These are phyloP conservation scores for Wickerhamomyces subpelliculosus DNA, from an alignment of 805 yeast genomes.

Conservation along the genomic window DNA sequence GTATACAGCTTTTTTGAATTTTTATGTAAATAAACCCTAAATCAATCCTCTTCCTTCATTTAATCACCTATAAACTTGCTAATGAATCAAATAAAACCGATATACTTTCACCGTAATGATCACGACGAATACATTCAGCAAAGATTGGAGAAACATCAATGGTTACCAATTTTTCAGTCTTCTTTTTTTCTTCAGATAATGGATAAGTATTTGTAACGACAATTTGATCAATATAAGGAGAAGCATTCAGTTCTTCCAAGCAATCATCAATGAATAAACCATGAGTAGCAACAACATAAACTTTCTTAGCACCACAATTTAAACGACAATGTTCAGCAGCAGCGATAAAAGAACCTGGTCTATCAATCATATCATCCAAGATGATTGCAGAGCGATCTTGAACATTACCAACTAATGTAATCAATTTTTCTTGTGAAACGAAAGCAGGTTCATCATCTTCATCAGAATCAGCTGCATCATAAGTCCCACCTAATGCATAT, in stretches of 20 bases:
- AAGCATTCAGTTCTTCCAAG: slow-evolving; percentile 68
- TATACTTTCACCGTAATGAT: slow-evolving; percentile 96
- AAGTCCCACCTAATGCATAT: slow-evolving; percentile 75
- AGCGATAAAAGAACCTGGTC: slow-evolving; percentile 87
- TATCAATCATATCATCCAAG: slow-evolving; percentile 95
- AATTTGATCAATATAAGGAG: slow-evolving; percentile 80
- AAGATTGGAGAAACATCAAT: slow-evolving; percentile 93
- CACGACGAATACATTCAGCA: slow-evolving; percentile 98
- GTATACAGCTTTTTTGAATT: too few relatives aligned
- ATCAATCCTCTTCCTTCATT: neutral
- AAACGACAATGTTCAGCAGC: slow-evolving; percentile 96
- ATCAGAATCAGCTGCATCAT: slow-evolving; percentile 78
- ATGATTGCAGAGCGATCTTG: slow-evolving; percentile 87
- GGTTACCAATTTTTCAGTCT: slow-evolving; percentile 65
- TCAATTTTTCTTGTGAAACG: slow-evolving; percentile 61
- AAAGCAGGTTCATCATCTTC: slow-evolving; percentile 65
- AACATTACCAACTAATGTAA: slow-evolving; percentile 95
- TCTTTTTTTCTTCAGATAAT: slow-evolving; percentile 54
- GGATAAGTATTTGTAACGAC: slow-evolving; percentile 98
- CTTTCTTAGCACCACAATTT: slow-evolving; percentile 93
- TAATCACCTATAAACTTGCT: slow-evolving; percentile 35
- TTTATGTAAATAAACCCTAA: neutral
- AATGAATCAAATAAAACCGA: slow-evolving; percentile 88
- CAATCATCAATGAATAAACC: slow-evolving; percentile 90
- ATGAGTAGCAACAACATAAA: slow-evolving; percentile 89